Conservation (phyloP, 129 eudicot genomes). For the Scalesia atractyloides region DNA sequence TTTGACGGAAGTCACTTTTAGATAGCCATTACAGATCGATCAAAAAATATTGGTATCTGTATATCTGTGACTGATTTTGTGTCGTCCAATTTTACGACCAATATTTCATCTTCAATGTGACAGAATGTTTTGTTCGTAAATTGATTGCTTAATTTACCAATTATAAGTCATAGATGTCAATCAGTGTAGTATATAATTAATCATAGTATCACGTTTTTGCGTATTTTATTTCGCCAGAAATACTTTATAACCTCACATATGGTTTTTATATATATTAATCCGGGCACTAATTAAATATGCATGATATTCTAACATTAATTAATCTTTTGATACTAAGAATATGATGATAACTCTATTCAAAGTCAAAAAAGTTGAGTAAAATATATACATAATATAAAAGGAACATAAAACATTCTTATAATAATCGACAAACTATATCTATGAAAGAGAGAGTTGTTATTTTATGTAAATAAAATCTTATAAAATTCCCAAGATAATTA, state of each 20-base stretch:
- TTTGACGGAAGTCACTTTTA: too few species aligned
- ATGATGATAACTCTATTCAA: not conserved
- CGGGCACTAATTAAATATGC: not conserved
- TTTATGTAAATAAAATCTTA: not conserved
- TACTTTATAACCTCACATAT: not conserved
- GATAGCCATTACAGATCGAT: too few species aligned
- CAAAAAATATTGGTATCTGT: too few species aligned
- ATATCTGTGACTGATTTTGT: too few species aligned
- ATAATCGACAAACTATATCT: conserved; percentile 7
- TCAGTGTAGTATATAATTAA: too few species aligned
- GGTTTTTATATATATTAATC: not conserved
- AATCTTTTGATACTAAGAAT: not conserved
- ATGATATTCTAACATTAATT: not conserved
- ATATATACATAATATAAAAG: not conserved
- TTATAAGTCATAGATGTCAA: too few species aligned
- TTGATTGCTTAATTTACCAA: too few species aligned
- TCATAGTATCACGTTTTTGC: too few species aligned
- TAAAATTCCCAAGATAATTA: not conserved
- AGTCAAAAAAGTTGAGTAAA: not conserved
- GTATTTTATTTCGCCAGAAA: not conserved
- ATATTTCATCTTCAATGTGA: too few species aligned
- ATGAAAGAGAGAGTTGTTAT: conserved; percentile 4
- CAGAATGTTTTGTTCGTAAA: too few species aligned
- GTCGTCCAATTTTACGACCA: too few species aligned
- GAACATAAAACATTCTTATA: not conserved